Conservation (phyloP, 2,329 filamentous ascomycete genomes). For the Fusarium albidum region DNA sequence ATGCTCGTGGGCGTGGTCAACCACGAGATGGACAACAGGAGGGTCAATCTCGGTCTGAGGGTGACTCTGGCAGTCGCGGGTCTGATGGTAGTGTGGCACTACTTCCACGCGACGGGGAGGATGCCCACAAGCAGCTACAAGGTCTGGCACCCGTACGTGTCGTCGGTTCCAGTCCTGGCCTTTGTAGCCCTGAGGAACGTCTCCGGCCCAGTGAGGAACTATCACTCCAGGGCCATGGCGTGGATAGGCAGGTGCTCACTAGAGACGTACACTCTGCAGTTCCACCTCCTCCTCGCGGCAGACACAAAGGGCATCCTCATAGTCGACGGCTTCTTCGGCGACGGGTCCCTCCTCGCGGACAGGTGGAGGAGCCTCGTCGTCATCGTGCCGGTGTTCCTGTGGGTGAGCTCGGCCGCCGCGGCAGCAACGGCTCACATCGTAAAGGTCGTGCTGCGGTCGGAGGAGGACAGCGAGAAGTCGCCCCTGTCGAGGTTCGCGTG, state of each 20-base stretch:
- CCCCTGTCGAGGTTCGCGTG: background rate
- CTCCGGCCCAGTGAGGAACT: slow-evolving; percentile 26
- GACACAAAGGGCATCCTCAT: slow-evolving; percentile 62
- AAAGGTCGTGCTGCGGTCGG: slow-evolving; percentile 30
- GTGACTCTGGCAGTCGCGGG: too few species aligned
- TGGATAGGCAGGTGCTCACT: slow-evolving; percentile 65
- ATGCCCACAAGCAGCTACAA: too few species aligned
- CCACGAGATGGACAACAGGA: too few species aligned
- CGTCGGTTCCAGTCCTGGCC: slow-evolving; percentile 63
- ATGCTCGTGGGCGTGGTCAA: slow-evolving; percentile 52
- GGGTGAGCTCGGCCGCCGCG: slow-evolving; percentile 40
- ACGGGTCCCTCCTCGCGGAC: slow-evolving; percentile 35
- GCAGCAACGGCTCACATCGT: slow-evolving; percentile 38
- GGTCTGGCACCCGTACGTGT: too few species aligned
- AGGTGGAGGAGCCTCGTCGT: slow-evolving; percentile 39
- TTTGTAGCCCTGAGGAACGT: slow-evolving; percentile 61
- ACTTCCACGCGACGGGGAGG: too few species aligned
- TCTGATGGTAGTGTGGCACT: too few species aligned
- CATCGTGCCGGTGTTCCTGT: slow-evolving; percentile 41
- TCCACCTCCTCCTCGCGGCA: slow-evolving; percentile 68
- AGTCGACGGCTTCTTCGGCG: slow-evolving; percentile 37
- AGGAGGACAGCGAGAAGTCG: background rate
- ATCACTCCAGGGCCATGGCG: slow-evolving; percentile 51
- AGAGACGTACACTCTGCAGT: slow-evolving; percentile 67
- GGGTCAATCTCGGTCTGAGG: slow-evolving; percentile 27